Base-by-base conservation (phyloP, 164 flowering plant genomes). In the Chimonanthus salicifolius region DNA sequence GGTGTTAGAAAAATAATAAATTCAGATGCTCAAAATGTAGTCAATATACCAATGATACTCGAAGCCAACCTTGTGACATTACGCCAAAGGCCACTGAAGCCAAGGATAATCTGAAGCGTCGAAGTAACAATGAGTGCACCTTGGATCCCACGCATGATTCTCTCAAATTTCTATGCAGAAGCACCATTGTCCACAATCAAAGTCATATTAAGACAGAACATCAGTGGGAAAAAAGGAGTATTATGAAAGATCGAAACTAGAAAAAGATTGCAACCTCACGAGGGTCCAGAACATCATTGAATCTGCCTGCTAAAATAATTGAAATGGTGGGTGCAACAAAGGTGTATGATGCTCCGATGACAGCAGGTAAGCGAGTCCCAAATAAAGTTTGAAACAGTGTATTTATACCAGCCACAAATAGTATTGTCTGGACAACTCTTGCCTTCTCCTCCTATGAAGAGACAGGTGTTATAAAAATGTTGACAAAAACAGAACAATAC, bases 31-130 rank as follows among this genome's bases (percentile, higher is more conserved):
- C 15, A n/a, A 49, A 9, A 10, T 47, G 44, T 7, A 69, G 18
- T 20, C 16, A 60, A 62, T 5, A 0, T n/a, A 10, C 16, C 64
- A 70, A 70, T 15, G 13, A 16, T 15, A 44, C 4, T 21, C 50
- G 9, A 68, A 45, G 67, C 75, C 7, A 43, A 93, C 98, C 98
- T 92, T 47, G 89, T 80, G 21, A 94, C 86, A 80, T 92, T 89
- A 9, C 98, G 87, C 97, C 97, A 94, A 70, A 94, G 96, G 72
- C 98, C 98, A 79, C 97, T 94, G 77, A 94, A 94, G 21, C 98
- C 98, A 65, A 94, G 0, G 43, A 94, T 82, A 76, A 90, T 90
- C 74, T 94, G 98, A 68, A 94, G 89, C 63, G 88, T 87, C 47
- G 98, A 94, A 50, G 98, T 89, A 71, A 94, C 89, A 66, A 94